Evolutionary conservation across 78 protist species (phyloP).

Genomic region (Dictyostelium capitatum): DNA sequence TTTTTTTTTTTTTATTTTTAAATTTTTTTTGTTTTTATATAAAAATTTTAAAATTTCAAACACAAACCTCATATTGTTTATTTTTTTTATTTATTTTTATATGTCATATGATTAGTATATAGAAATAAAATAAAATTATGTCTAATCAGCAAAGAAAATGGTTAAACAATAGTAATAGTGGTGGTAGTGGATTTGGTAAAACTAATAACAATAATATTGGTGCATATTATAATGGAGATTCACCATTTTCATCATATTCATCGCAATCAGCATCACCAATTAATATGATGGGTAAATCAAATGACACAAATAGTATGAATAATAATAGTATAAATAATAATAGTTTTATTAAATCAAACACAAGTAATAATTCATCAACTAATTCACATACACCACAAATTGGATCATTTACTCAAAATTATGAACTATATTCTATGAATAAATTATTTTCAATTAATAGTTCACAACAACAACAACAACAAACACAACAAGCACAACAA

Average conservation of each 20-base stretch:
- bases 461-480: slow-evolving; percentile 4
- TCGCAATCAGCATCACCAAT: slow-evolving; percentile 7
- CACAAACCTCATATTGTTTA: not conserved
- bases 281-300: not conserved
- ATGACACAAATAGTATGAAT: not conserved
- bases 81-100: not conserved
- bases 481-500: not conserved
- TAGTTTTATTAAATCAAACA: not conserved
- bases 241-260: slow-evolving; percentile 14
- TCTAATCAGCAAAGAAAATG: not conserved
- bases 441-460: slow-evolving; percentile 49
- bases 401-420: slow-evolving; percentile 72
- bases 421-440: slow-evolving; percentile 68
- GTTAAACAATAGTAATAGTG: not conserved
- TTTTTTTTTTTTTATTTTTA: not conserved
- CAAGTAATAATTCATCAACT: not conserved
- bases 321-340: not conserved
- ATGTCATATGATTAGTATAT: not conserved
- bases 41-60: too few species aligned
- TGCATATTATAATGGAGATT: not conserved
- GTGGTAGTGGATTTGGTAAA: not conserved
- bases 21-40: not conserved
- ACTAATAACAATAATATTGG: not conserved
- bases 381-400: slow-evolving; percentile 16
- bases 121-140: not conserved